Evolutionary conservation across 495 filamentous ascomycete genomes (phyloP).

Genomic region (Penicillium argentinense): DNA sequence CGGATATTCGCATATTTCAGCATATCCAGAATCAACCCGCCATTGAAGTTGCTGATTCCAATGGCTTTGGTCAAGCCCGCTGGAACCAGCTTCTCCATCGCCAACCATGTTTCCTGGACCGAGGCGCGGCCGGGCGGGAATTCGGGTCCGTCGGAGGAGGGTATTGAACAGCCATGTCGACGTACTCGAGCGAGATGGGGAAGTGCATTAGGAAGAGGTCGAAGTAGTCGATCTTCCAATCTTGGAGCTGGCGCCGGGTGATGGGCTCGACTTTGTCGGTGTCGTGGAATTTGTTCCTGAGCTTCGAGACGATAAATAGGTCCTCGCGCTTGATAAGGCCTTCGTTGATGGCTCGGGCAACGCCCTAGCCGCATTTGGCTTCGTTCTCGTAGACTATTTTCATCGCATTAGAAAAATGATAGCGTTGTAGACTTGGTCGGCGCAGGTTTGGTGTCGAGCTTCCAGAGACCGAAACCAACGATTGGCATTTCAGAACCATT

Average conservation of each 20-base stretch:
- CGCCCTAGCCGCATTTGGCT: slow-evolving; percentile 74
- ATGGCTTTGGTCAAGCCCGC: slow-evolving; percentile 69
- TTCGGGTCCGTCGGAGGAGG: slow-evolving; percentile 7
- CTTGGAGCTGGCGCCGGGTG: slow-evolving; percentile 66
- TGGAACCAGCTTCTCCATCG: slow-evolving; percentile 74
- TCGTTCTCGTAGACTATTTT: slow-evolving; percentile 70
- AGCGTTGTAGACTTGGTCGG: slow-evolving; percentile 81
- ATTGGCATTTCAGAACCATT: slow-evolving; percentile 62
- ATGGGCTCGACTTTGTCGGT: slow-evolving; percentile 69
- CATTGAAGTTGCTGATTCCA: slow-evolving; percentile 85
- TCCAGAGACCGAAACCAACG: slow-evolving; percentile 82
- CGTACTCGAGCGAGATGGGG: slow-evolving; percentile 75
- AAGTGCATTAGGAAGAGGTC: slow-evolving; percentile 82
- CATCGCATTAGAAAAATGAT: slow-evolving; percentile 48
- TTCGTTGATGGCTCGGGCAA: slow-evolving; percentile 79
- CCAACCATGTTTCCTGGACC: slow-evolving; percentile 70
- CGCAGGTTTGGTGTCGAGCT: slow-evolving; percentile 75
- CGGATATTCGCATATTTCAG: slow-evolving; percentile 74
- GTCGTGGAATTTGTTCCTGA: slow-evolving; percentile 88
- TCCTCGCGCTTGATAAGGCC: slow-evolving; percentile 78
- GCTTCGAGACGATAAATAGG: slow-evolving; percentile 81
- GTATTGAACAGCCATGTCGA: slow-evolving; percentile 64
- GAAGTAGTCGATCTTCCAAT: slow-evolving; percentile 84
- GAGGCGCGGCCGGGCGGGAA: background rate
- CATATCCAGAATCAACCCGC: slow-evolving; percentile 74